Evolutionary conservation across 2,329 filamentous ascomycete genomes (phyloP).

Genomic region (Phoma sp.): DNA sequence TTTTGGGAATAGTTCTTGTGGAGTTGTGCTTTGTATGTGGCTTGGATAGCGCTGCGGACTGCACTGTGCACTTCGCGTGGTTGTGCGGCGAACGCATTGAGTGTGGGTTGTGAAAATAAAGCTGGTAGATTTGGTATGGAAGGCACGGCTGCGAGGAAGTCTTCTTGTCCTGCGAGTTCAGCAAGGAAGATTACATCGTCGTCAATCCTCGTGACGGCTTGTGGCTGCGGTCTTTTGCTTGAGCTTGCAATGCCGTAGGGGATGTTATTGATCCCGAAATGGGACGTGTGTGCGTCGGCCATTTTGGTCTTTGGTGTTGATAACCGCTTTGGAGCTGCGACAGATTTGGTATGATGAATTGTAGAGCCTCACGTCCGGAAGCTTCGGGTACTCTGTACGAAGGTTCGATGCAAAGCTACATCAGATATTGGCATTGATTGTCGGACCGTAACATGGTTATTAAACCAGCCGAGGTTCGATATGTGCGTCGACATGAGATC

Average conservation of each 20-base stretch:
- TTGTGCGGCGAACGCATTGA: conserved; percentile 61
- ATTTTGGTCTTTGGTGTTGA: conserved; percentile 11
- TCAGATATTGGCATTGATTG: too few species aligned
- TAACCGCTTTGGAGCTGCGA: too few species aligned
- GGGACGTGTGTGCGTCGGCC: conserved; percentile 32
- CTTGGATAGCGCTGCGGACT: conserved; percentile 54
- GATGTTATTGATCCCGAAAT: conserved; percentile 43
- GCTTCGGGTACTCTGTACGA: too few species aligned
- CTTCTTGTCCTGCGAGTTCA: conserved; percentile 47
- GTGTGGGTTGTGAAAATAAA: conserved; percentile 41
- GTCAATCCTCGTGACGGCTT: conserved; percentile 60
- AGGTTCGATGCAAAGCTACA: too few species aligned
- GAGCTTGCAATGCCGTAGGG: conserved; percentile 44
- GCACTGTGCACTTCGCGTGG: conserved; percentile 48
- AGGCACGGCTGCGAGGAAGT: conserved; percentile 45
- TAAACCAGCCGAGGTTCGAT: too few species aligned
- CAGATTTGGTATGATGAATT: too few species aligned
- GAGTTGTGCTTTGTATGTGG: conserved; percentile 34
- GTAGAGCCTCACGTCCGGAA: too few species aligned
- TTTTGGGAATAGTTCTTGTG: conserved; percentile 27
- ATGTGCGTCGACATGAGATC: too few species aligned
- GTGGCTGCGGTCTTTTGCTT: conserved; percentile 36
- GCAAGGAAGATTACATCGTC: conserved; percentile 62
- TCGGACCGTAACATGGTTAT: too few species aligned
- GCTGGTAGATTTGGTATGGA: conserved; percentile 22